phyloP scores from a whole-genome alignment of 2,329 filamentous ascomycete genomes.

The Hypoxylon sp. region DNA sequence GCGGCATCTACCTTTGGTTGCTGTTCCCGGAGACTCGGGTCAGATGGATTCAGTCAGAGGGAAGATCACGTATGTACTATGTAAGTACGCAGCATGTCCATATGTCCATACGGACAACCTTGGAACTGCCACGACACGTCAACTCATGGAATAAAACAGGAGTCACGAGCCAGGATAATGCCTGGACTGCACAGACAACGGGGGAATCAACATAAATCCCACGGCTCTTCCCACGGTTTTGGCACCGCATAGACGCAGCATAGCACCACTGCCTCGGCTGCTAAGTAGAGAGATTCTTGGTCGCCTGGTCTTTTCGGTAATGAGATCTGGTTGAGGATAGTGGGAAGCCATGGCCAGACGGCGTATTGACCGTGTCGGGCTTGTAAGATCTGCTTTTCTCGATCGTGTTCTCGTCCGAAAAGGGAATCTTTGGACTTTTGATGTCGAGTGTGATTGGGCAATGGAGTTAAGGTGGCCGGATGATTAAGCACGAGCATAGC shows the following conservation, averaged over 20 bases:
- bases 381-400: slow-evolving; percentile 4
- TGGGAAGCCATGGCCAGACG: slow-evolving; percentile 1
- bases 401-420: slow-evolving; percentile 18
- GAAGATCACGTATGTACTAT: neutral
- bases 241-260: neutral
- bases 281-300: slow-evolving; percentile 2
- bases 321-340: slow-evolving; percentile 24
- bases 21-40: neutral
- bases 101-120: too few relatives aligned
- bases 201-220: neutral
- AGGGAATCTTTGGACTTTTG: slow-evolving; percentile 32
- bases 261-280: slow-evolving; percentile 2
- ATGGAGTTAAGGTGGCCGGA: neutral
- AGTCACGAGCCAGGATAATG: neutral
- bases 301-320: slow-evolving; percentile 21
- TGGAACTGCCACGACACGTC: neutral
- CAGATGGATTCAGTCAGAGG: neutral
- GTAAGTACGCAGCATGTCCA: neutral
- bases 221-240: neutral
- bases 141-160: neutral
- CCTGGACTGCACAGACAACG: neutral
- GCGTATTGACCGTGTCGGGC: slow-evolving; percentile 5
- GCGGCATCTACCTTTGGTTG: neutral
- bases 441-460: neutral
- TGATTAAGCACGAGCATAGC: neutral